Percentiles rank a stretch among this genome's conserved stretches.
phyloP scores from a whole-genome alignment of 345 rosid species.

The Eucalyptus urophylla region DNA sequence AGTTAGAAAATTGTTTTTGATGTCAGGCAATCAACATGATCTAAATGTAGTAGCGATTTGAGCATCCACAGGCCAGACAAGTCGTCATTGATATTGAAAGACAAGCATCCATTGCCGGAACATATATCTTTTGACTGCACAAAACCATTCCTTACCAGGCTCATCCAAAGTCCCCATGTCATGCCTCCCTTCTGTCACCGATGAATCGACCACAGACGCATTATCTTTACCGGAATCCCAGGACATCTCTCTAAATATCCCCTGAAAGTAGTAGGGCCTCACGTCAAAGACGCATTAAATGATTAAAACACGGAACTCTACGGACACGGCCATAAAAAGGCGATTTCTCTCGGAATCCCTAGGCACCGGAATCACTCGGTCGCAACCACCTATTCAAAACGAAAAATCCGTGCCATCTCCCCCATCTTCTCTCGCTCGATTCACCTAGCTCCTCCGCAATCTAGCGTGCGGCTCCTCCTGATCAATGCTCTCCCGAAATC shows the following conservation, averaged over 20 bases:
- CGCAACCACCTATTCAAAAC: neutral
- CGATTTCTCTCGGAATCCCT: neutral
- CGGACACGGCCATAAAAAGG: neutral
- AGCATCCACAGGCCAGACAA: neutral
- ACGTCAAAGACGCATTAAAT: neutral
- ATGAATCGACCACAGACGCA: conserved; percentile 89
- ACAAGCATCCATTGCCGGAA: neutral
- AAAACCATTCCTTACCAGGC: conserved; percentile 32
- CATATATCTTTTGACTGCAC: neutral
- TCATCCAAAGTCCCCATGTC: conserved; percentile 59
- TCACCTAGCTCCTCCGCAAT: neutral
- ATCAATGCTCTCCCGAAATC: neutral
- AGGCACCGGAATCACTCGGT: neutral
- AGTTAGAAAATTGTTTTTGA: neutral
- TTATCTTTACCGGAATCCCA: conserved; percentile 73
- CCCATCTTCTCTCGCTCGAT: neutral
- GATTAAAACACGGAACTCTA: neutral
- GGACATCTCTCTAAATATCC: conserved; percentile 43
- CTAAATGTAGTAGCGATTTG: neutral
- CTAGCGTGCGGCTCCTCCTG: neutral
- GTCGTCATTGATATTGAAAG: neutral
- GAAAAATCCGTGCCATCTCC: neutral
- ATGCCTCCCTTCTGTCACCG: conserved; percentile 68
- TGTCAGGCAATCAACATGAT: neutral
- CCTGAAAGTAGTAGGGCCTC: neutral